Evolutionary conservation across 768 basidiomycete species (phyloP), one percentile per base, ranked within the genome.

Genomic region (Filobasidium wieringae): DNA sequence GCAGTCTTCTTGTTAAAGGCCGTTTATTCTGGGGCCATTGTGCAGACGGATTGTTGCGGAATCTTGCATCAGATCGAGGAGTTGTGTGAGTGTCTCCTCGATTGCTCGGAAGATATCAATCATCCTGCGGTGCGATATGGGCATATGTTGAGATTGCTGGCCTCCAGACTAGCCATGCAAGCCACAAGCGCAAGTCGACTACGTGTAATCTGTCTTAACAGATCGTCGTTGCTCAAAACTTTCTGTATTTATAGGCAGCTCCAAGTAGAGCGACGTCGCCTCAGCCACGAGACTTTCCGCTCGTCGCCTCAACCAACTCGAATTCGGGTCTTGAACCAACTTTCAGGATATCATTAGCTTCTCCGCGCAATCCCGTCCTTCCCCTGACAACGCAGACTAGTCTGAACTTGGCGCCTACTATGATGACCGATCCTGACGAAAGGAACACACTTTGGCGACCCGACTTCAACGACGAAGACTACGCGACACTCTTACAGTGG

Each of bases 61-160:
- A 67, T 67, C 5, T 61, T 67, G 14, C 66, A 66, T n/a, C 32
- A 68, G 31, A 66, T 72, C 9, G 67, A 67, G 30, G 55, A 59
- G 29, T 63, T 68, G 12, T 72, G 68, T 52, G 61, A 69, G 2
- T 68, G 67, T 1, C 49, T 72, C 2, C 57, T 69, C 1, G 52
- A 65, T 7, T 65, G 65, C 33, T 68, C 65, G 26, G 61, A 66
- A 4, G 69, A 70, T 30, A 50, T 62, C 24, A 67, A 68, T 37
- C 71, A 72, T 53, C 68, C 71, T 5, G 71, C 71, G 0, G 50
- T 58, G 1, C 55, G 66, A 29, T 72, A 70, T 50, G 71, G 71
- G 0, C 64, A 63, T 15, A 69, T 70, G 68, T 52, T 72, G 6
- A 58, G 68, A 11, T 60, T 69, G 33, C 58, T 72, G 7, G 57